phyloP scores from a whole-genome alignment of 1,284 basidiomycete genomes.

The Somion occarium region DNA sequence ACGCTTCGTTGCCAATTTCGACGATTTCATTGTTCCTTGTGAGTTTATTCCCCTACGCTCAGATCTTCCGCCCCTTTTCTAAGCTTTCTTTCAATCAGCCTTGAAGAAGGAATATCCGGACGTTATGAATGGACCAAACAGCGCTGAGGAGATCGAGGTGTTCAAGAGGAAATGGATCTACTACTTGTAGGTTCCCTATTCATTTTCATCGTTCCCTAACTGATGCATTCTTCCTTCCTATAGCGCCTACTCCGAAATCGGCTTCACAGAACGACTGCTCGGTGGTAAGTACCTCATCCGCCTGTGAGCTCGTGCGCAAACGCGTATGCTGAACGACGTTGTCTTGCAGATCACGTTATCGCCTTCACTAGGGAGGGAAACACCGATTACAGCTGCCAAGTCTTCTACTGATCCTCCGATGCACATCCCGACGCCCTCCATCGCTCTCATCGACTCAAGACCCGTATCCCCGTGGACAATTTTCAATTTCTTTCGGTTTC shows the following conservation, averaged over 20 bases:
- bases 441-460: not conserved
- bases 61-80: not conserved
- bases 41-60: constrained; percentile 3
- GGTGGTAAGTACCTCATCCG: constrained; percentile 50
- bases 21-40: constrained; percentile 53
- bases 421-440: too few species aligned
- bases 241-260: constrained; percentile 74
- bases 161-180: constrained; percentile 81
- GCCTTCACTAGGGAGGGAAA: constrained; percentile 58
- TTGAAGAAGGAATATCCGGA: constrained; percentile 60
- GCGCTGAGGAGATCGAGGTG: constrained; percentile 61
- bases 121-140: constrained; percentile 41
- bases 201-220: not conserved
- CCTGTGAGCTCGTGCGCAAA: not conserved
- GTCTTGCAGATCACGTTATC: constrained; percentile 47
- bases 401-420: constrained; percentile 15
- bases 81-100: constrained; percentile 21
- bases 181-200: constrained; percentile 33
- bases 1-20: constrained; percentile 64
- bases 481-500: not conserved
- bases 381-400: constrained; percentile 44
- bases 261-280: constrained; percentile 64
- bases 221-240: constrained; percentile 23
- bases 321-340: too few species aligned
- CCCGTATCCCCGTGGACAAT: not conserved